Evolutionary conservation across 169 alveolate species (phyloP).

Genomic region (Pseudocohnilembus persalinus): DNA sequence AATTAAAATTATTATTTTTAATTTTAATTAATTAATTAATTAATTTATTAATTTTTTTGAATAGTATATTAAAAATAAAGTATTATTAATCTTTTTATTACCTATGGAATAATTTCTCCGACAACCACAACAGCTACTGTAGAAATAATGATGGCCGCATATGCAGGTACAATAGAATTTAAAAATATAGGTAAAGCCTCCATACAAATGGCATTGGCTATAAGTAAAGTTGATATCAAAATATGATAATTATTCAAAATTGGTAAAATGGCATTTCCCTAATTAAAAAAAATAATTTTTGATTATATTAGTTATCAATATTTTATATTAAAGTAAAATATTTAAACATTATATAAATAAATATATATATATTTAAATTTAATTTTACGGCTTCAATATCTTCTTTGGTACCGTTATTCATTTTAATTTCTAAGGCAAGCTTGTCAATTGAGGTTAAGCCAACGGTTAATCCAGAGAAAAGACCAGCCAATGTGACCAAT

Average conservation of each 20-base stretch:
- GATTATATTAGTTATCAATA: background rate
- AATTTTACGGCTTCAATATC: conserved; percentile 69
- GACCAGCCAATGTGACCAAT: conserved; percentile 75
- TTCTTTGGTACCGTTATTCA: conserved; percentile 59
- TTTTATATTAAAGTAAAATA: background rate
- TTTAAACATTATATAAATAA: background rate
- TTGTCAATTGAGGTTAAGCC: conserved; percentile 79
- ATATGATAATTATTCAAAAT: conserved; percentile 75
- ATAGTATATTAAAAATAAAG: too few relatives aligned
- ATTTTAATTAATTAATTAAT: too few relatives aligned
- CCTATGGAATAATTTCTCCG: conserved; percentile 87
- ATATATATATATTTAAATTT: too few relatives aligned
- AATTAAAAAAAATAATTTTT: background rate
- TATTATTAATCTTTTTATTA: too few relatives aligned
- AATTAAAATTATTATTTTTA: too few relatives aligned
- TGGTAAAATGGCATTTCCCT: conserved; percentile 64
- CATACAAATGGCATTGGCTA: conserved; percentile 71
- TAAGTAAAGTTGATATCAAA: conserved; percentile 69
- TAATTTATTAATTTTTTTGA: too few relatives aligned
- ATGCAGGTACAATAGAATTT: conserved; percentile 73
- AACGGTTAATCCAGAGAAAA: conserved; percentile 80
- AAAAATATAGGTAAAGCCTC: conserved; percentile 81
- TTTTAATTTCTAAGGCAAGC: conserved; percentile 64
- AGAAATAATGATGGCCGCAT: conserved; percentile 71
- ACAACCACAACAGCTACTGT: conserved; percentile 75